phyloP scores from a whole-genome alignment of 495 filamentous ascomycete species.

The Paragyromitra xinjiangensis region DNA sequence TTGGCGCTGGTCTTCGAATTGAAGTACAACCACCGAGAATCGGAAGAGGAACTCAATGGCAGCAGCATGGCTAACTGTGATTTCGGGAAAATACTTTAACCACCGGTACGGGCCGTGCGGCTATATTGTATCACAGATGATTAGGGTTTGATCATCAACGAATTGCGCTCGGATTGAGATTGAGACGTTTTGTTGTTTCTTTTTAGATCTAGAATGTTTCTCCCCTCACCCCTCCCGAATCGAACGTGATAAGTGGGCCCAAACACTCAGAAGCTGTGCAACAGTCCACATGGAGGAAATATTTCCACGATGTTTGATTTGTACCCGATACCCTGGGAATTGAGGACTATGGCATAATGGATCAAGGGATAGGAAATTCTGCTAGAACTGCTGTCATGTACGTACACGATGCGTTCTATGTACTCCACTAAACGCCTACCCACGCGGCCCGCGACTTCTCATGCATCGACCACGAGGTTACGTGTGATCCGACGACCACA shows the following conservation, averaged over 20 bases:
- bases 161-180: neutral
- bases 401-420: neutral
- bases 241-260: neutral
- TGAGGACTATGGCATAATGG: neutral
- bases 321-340: constrained; percentile 3
- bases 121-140: neutral
- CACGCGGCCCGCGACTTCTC: neutral
- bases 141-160: too few relatives aligned
- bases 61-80: constrained; percentile 1
- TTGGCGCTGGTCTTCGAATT: neutral
- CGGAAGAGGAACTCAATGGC: neutral
- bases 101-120: neutral
- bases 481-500: constrained; percentile 6
- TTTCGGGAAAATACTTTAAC: neutral
- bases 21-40: neutral
- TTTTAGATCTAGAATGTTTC: neutral
- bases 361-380: neutral
- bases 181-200: neutral
- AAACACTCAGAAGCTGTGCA: neutral
- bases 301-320: neutral
- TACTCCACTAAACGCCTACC: neutral
- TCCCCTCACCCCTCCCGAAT: neutral
- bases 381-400: neutral
- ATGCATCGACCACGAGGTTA: constrained; percentile 11
- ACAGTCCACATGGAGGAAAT: neutral